These are phyloP conservation scores for Lecanicillium sp. DNA, from an alignment of 2,329 filamentous ascomycete species.

Conservation along the genomic window DNA sequence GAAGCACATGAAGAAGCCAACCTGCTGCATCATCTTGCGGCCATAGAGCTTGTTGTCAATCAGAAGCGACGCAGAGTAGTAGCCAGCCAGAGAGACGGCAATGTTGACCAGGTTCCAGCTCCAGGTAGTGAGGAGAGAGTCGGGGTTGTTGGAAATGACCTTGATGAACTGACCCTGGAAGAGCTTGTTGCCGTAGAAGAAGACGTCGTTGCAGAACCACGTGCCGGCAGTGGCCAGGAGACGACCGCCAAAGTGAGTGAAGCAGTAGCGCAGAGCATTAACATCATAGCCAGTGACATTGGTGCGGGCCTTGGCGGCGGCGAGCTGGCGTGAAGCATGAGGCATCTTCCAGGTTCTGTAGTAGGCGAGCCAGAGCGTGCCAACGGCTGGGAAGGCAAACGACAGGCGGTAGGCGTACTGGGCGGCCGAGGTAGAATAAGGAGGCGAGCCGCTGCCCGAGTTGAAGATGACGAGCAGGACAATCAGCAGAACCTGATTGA, in stretches of 20 bases:
- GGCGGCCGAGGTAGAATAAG: slow-evolving; percentile 67
- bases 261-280: slow-evolving; percentile 69
- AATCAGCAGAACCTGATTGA: slow-evolving; percentile 88
- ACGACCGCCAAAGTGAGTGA: slow-evolving; percentile 77
- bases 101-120: slow-evolving; percentile 90
- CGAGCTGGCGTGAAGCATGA: slow-evolving; percentile 73
- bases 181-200: slow-evolving; percentile 99
- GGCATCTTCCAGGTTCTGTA: slow-evolving; percentile 95
- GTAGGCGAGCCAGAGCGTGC: slow-evolving; percentile 91
- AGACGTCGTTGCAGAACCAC: slow-evolving; percentile 96
- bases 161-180: slow-evolving; percentile 88
- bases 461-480: slow-evolving; percentile 83
- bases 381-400: slow-evolving; percentile 83
- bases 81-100: slow-evolving; percentile 74
- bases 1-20: slow-evolving; percentile 90
- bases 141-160: slow-evolving; percentile 61
- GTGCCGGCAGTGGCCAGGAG: slow-evolving; percentile 77
- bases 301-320: slow-evolving; percentile 73
- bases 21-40: slow-evolving; percentile 90
- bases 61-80: slow-evolving; percentile 80
- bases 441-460: slow-evolving; percentile 61
- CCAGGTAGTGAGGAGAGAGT: slow-evolving; percentile 79
- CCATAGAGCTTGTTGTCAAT: slow-evolving; percentile 97
- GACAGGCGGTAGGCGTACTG: slow-evolving; percentile 91
- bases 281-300: slow-evolving; percentile 89